A percentile compares a stretch with the other conserved stretches of the same genome.
Conservation (phyloP, 75 land plant species). For the Sequoiadendron giganteum region DNA sequence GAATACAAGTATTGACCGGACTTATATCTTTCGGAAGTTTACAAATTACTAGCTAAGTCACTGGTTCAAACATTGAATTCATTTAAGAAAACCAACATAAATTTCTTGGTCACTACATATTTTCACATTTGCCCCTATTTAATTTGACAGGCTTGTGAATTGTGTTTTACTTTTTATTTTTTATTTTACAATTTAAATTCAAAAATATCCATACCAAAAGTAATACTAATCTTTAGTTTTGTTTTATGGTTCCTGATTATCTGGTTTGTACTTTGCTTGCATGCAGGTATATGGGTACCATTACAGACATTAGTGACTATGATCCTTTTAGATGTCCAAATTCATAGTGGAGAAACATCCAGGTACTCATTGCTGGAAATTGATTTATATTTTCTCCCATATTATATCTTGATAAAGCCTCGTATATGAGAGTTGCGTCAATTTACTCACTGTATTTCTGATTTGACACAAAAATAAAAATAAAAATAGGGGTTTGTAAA, state of each 20-base stretch:
- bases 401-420: neutral
- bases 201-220: neutral
- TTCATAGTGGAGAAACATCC: slow-evolving; percentile 83
- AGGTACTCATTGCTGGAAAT: slow-evolving; percentile 33
- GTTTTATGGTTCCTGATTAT: neutral
- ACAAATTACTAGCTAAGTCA: neutral
- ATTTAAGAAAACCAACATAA: neutral
- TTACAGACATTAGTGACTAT: slow-evolving; percentile 77
- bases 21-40: neutral
- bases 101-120: neutral
- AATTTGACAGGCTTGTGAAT: neutral
- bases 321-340: slow-evolving; percentile 72
- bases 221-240: neutral
- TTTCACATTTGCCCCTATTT: neutral
- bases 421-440: neutral
- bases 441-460: neutral
- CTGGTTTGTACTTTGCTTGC: neutral
- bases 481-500: too few species aligned
- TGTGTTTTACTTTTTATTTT: neutral
- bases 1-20: neutral
- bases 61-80: neutral
- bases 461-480: too few species aligned
- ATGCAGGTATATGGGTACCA: slow-evolving; percentile 78
- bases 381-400: neutral
- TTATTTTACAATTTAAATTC: neutral